A percentile compares a stretch with the other conserved stretches of the same genome.
Evolutionary conservation across 208 protist genomes (phyloP).

Genomic region (Vickermania ingenoplastis): DNA sequence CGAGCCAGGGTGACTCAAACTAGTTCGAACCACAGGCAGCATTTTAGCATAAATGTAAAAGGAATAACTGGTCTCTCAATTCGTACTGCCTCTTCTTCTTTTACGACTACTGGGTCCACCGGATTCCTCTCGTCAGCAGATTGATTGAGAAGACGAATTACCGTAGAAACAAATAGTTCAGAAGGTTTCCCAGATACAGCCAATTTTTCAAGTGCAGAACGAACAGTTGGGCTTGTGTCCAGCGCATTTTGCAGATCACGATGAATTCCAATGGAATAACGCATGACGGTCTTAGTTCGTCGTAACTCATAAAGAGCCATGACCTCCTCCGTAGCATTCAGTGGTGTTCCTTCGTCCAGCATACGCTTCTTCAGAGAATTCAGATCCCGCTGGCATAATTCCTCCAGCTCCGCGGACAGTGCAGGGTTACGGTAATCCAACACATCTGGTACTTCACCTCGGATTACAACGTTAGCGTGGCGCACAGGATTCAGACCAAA

Average conservation of each 20-base stretch:
- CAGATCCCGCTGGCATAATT: constrained; percentile 24
- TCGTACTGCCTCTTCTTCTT: constrained; percentile 15
- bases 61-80: constrained; percentile 58
- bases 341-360: constrained; percentile 18
- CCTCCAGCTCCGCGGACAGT: constrained; percentile 5
- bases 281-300: constrained; percentile 56
- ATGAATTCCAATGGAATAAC: constrained; percentile 80
- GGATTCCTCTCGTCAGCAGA: neutral
- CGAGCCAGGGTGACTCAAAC: no score
- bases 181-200: neutral
- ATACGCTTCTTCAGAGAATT: constrained; percentile 42
- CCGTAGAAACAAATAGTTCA: neutral
- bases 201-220: no score
- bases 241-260: constrained; percentile 52
- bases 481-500: constrained; percentile 34
- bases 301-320: constrained; percentile 73
- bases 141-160: constrained; percentile 2
- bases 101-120: constrained; percentile 11
- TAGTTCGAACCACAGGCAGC: constrained; percentile 74
- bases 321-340: constrained; percentile 33
- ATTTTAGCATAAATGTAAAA: constrained; percentile 88
- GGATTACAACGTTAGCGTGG: constrained; percentile 77
- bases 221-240: constrained; percentile 22
- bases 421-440: constrained; percentile 3
- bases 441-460: constrained; percentile 51